Evolutionary conservation across 257 asterid genomes (phyloP).

Genomic region (Anisodus acutangulus): DNA sequence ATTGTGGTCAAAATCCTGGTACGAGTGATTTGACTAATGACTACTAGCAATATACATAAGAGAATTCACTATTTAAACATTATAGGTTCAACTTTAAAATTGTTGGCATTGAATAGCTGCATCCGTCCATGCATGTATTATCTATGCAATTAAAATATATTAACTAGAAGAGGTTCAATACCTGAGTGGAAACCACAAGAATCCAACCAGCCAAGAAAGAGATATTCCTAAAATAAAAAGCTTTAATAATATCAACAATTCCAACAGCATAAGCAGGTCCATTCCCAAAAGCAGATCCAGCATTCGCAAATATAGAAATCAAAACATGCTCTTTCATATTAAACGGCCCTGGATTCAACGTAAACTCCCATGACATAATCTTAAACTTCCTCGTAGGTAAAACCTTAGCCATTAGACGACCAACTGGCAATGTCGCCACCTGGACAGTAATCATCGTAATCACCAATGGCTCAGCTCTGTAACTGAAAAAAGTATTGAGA

Average conservation of each 20-base stretch:
- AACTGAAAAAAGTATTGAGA: conserved; percentile 63
- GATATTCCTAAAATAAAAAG: conserved; percentile 56
- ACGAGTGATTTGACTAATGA: neutral
- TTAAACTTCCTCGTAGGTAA: conserved; percentile 52
- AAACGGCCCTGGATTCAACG: conserved; percentile 75
- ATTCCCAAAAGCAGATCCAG: conserved; percentile 57
- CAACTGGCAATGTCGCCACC: conserved; percentile 62
- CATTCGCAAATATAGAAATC: conserved; percentile 72
- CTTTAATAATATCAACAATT: conserved; percentile 62
- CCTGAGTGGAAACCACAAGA: conserved; percentile 73
- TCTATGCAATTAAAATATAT: too few species aligned
- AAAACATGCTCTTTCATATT: conserved; percentile 74
- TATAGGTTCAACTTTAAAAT: too few species aligned
- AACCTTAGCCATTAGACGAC: conserved; percentile 62
- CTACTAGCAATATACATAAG: neutral
- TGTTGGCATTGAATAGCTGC: too few species aligned
- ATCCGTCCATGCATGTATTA: too few species aligned
- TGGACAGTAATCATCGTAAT: conserved; percentile 60
- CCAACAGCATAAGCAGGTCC: conserved; percentile 69
- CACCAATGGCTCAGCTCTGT: conserved; percentile 49
- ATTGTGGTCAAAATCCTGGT: neutral
- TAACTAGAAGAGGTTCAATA: conserved; percentile 9
- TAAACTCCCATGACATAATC: conserved; percentile 48
- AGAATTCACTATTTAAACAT: too few species aligned
- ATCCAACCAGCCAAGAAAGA: conserved; percentile 56